Evolutionary conservation across 1,284 basidiomycete genomes (phyloP), one percentile per base, ranked within the genome.

Genomic region (Jaminaea rosea): DNA sequence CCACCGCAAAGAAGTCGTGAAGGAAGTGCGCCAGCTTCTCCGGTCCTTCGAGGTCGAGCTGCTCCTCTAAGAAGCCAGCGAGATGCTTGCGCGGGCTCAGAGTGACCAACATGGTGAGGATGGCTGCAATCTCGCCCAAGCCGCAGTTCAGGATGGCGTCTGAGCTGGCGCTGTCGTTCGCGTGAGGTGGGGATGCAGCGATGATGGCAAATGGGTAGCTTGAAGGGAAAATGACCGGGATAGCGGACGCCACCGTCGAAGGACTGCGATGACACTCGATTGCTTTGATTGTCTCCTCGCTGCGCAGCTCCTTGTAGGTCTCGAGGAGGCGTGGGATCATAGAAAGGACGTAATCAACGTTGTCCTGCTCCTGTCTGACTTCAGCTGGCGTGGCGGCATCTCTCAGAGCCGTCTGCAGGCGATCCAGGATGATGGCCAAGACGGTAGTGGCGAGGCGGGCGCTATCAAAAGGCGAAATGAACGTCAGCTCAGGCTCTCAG

Each of bases 151-250:
- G 88, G 6, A 59, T 66, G 0, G 59, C 63, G 1, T 58, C 64
- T 31, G 49, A 23, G 58, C 3, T 69, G 31, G 57, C 58, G 49
- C 50, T 62, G 52, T 44, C 63, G 56, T 42, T 52, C 36, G 46
- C 54, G 23, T 62, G 51, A 64, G 83, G 78, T 44, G 88, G 81
- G 50, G 83, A 75, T 37, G 83, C 80, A 0, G 87, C 80, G 9
- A 91, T 73, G 3, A 96, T 79, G 1, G 89, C 84, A 75, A 96
- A 92, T 0, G 92, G 93, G 70, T 96, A 91, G 1, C 89, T 86
- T 54, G 89, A 85, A 0, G 92, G 93, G 76, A 96, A 96, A 1
- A 88, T 85, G 50, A 89, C 83, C 0, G 91, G 90, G 3, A 83
- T 75, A 2, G 79, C 69, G 26, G 83, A 77, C 44, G 84, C 82